Evolutionary conservation across 2,329 filamentous ascomycete genomes (phyloP).

Genomic region (Arthrobotrys conoides): DNA sequence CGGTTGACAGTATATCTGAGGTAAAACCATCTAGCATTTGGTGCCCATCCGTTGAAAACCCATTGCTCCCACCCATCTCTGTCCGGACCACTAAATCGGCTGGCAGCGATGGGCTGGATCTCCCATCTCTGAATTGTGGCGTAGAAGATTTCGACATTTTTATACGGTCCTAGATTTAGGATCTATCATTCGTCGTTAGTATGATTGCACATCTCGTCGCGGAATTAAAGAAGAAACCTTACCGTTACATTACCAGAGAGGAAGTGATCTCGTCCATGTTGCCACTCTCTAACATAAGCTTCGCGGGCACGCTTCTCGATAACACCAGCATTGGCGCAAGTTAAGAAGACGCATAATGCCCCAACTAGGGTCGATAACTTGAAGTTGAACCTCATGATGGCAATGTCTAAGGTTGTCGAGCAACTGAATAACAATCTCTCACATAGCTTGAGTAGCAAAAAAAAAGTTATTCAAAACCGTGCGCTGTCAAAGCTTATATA

Average conservation of each 20-base stretch:
- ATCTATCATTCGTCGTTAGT: neutral
- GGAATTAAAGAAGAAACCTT: too few relatives aligned
- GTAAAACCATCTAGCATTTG: conserved; percentile 28
- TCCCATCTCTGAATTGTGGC: conserved; percentile 28
- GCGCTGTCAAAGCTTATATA: conserved; percentile 23
- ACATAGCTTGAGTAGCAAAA: neutral
- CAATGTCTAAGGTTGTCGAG: conserved; percentile 12
- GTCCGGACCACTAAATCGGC: conserved; percentile 17
- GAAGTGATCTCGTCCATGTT: conserved; percentile 6
- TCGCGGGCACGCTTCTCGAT: conserved; percentile 16
- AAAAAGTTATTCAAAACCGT: neutral
- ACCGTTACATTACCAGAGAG: conserved; percentile 24
- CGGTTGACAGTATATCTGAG: conserved; percentile 32
- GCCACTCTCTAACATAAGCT: conserved; percentile 20
- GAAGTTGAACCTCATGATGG: conserved; percentile 45
- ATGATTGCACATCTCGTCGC: too few relatives aligned
- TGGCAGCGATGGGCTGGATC: conserved; percentile 18
- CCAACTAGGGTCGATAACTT: conserved; percentile 33
- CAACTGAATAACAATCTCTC: conserved; percentile 26
- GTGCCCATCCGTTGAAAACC: conserved; percentile 31
- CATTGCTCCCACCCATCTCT: conserved; percentile 27
- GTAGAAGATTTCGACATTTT: conserved; percentile 29
- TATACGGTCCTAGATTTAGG: conserved; percentile 20
- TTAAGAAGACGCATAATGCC: conserved; percentile 20
- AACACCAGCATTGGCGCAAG: conserved; percentile 22